Base-by-base conservation (phyloP, 768 basidiomycete species). In the Xerocomus spinulosus region DNA sequence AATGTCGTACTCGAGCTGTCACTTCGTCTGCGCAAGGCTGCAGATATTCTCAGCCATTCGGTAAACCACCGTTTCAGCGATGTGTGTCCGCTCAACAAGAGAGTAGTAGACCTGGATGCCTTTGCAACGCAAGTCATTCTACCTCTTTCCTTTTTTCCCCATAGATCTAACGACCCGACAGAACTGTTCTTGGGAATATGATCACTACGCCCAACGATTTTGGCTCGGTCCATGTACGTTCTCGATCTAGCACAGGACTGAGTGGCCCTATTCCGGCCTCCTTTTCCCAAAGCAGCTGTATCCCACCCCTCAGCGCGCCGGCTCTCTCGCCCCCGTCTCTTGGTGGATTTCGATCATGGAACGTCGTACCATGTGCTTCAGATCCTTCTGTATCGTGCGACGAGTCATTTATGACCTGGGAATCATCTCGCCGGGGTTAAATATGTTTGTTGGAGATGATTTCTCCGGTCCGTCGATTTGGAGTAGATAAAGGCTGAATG, bases 1-100 rank as follows among this genome's bases (percentile, higher is more conserved):
- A 77, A 68, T 46, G 75, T 73, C n/a, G 69, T 82, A 18, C 72
- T 85, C 10, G 82, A 86, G 55, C 68, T 86, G n/a, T 84, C 82
- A 2, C 66, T 83, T 25, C 72, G 80, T 42, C 72, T 86, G 18
- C 73, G 82, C 20, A 80, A 75, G 55, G 81, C 80, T 10, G 74
- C 78, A n/a, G 73, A 80, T 44, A 67, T 77, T 32, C 73, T 85
- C 33, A 68, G 73, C 10, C 76, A 70, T 33, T 77, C 76, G 14
- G 56, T 74, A 17, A 66, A 63, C 30, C 76, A 77, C 43, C 55
- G 53, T 20, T 53, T 64, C 41, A 60, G 57, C 15, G 55, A 55
- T 9, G 36, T 53, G 9, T 76, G 75, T 52, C 53, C 56, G 34
- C 63, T 76, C 24, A 66, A 68, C 42, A 77, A 76, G 50, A 70